These are phyloP conservation scores for Amaranthus palmeri DNA, from an alignment of 148 eudicot species.

Conservation along the genomic window DNA sequence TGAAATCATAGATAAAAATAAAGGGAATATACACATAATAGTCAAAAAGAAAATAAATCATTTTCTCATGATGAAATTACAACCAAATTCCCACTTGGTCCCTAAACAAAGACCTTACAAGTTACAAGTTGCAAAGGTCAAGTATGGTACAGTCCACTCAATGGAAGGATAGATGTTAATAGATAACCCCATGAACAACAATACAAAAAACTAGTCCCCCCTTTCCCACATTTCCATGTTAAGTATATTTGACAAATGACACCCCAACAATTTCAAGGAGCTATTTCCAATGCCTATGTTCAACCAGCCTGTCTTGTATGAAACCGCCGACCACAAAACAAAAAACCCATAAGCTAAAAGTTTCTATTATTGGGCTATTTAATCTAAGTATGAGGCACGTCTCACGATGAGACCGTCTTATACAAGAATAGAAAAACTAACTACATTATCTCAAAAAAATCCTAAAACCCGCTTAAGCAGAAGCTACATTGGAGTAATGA, in stretches of 20 bases:
- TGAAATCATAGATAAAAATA: background rate
- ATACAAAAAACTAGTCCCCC: slow-evolving; percentile 15
- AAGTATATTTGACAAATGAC: slow-evolving; percentile 20
- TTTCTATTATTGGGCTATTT: no score
- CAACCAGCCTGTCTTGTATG: background rate
- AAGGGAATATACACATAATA: background rate
- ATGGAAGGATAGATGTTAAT: background rate
- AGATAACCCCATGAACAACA: slow-evolving; percentile 10
- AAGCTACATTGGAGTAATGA: no score
- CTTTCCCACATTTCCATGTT: slow-evolving; percentile 5
- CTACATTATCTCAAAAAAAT: no score
- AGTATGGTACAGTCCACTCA: background rate
- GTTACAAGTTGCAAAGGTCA: slow-evolving; percentile 15
- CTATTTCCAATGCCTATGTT: slow-evolving; percentile 12
- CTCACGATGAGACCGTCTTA: no score
- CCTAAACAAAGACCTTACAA: slow-evolving; percentile 4
- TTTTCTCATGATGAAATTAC: background rate
- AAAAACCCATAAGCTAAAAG: no score
- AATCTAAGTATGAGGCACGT: no score
- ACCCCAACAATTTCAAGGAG: slow-evolving; percentile 10
- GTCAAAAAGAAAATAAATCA: background rate
- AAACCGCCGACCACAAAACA: background rate
- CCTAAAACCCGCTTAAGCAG: no score
- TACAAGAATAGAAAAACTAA: background rate
- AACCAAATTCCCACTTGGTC: slow-evolving; percentile 17